phyloP scores from a whole-genome alignment of 192 early-diverging fungal species.

The Mortierella hygrophila region DNA sequence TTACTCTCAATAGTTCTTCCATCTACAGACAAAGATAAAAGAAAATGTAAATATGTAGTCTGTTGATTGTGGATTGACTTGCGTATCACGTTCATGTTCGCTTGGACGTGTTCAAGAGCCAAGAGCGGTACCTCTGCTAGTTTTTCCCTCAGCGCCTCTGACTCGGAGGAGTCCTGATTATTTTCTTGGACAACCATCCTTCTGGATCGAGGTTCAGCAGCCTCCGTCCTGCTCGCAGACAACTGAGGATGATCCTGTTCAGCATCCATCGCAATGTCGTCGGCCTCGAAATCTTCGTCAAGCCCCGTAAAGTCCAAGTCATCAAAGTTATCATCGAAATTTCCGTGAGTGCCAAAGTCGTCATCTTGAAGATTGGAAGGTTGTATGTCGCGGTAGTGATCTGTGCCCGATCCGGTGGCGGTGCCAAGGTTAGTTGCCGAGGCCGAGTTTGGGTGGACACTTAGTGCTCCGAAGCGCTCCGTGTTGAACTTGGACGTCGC shows the following conservation, averaged over 20 bases:
- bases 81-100: too few species aligned
- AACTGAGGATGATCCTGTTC: not conserved
- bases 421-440: not conserved
- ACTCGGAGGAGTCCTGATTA: conserved; percentile 1
- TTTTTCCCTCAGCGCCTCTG: conserved; percentile 5
- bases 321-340: conserved; percentile 15
- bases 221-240: not conserved
- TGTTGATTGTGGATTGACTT: too few species aligned
- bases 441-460: conserved; percentile 6
- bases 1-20: conserved; percentile 13
- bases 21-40: not conserved
- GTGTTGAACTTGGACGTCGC: conserved; percentile 46
- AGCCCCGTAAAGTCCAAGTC: not conserved
- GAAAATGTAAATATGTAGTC: not conserved
- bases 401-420: not conserved
- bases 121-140: conserved; percentile 17
- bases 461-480: conserved; percentile 30
- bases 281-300: conserved; percentile 21
- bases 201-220: not conserved
- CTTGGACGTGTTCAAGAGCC: too few species aligned
- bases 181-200: not conserved
- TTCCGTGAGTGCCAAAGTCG: conserved; percentile 8
- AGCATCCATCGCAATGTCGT: not conserved
- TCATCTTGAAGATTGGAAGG: conserved; percentile 11
- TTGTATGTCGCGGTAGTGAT: conserved; percentile 4